Evolutionary conservation across 1,284 basidiomycete species (phyloP).

Genomic region (Ustilago sp.): DNA sequence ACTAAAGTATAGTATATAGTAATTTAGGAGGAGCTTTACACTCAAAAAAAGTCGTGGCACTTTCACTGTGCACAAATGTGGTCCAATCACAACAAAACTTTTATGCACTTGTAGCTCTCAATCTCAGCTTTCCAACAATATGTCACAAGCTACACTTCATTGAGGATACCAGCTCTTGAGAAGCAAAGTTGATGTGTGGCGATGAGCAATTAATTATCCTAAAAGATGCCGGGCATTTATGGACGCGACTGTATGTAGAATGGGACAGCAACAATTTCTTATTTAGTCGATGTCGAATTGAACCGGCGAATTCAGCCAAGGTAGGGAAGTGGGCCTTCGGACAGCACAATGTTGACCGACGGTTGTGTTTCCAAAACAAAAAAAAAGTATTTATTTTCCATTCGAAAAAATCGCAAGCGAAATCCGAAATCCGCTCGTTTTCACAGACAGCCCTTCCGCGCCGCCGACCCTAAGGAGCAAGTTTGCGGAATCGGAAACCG

Average conservation of each 20-base stretch:
- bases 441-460: neutral
- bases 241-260: neutral
- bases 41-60: too few relatives aligned
- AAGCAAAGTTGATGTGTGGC: too few relatives aligned
- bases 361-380: conserved; percentile 6
- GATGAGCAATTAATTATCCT: too few relatives aligned
- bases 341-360: conserved; percentile 23
- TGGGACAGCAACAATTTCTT: neutral
- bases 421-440: neutral
- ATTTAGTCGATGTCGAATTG: conserved; percentile 1
- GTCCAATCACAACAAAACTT: too few relatives aligned
- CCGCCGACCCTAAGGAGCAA: neutral
- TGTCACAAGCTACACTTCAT: too few relatives aligned
- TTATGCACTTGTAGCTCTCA: too few relatives aligned
- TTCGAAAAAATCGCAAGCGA: neutral
- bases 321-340: neutral
- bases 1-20: too few relatives aligned
- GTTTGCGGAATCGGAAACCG: neutral
- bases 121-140: too few relatives aligned
- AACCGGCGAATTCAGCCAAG: conserved; percentile 28
- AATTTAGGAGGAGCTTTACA: too few relatives aligned
- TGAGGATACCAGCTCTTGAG: too few relatives aligned
- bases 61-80: too few relatives aligned
- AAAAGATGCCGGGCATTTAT: too few relatives aligned
- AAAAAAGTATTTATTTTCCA: neutral